Base-by-base conservation (phyloP, 163 green algal genomes). In the Chloromonas sp. region DNA sequence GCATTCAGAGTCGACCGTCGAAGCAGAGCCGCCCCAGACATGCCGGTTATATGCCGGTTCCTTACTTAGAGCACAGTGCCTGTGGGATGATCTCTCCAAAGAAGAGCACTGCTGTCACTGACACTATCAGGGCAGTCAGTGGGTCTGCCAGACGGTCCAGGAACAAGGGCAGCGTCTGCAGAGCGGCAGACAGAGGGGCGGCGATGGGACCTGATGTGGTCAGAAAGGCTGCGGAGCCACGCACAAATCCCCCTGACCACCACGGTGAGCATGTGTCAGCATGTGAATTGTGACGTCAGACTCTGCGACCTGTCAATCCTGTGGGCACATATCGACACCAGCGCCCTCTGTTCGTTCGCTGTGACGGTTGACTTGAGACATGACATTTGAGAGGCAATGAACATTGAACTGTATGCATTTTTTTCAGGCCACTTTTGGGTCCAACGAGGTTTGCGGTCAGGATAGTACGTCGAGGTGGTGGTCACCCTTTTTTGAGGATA, bases 71-170 rank as follows among this genome's bases (percentile, higher is more conserved):
- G 91, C 96, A 99, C 2, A 96, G 71, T 0, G 96, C 93, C 83
- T 99, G 96, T 0, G 96, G 96, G 11, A 98, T 94, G 88, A 98
- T 98, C 77, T 98, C 95, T 87, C 95, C 96, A 86, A 98, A 97
- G 70, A 98, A 81, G 0, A 98, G 94, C 36, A 98, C 96, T 5
- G 95, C 91, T 0, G 94, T 97, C 13, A 98, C 94, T 2, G 94
- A 98, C 58, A 98, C 58, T 2, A 97, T 71, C 70, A 97, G 87
- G 70, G 94, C 93, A 0, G 86, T 92, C 0, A 95, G 70, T 0
- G 96, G 95, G 85, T 95, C 86, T 1, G 93, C 90, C 60, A 98
- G 70, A 82, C 71, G 82, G 85, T 98, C 93, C 15, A 98, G 86
- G 79, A 97, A 94, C 0, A 98, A 85, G 11, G 94, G 95, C 60